phyloP scores from a whole-genome alignment of 768 basidiomycete species.

The Russula sp. region DNA sequence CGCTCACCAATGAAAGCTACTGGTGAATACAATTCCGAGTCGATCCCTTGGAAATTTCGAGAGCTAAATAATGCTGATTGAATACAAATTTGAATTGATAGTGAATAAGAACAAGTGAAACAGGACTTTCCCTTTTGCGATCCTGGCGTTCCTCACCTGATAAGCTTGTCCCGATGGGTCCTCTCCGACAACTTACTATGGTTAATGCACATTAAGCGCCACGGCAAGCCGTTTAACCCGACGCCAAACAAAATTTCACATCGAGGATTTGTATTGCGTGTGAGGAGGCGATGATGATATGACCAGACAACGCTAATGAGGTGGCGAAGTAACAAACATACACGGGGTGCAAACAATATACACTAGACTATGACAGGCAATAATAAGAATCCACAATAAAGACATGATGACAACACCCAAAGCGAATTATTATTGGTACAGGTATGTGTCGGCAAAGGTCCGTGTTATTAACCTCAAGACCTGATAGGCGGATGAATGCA shows the following conservation, averaged over 20 bases:
- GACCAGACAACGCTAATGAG: background rate
- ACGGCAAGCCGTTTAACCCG: background rate
- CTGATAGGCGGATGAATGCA: slow-evolving; percentile 20
- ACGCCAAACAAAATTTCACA: background rate
- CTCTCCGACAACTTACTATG: background rate
- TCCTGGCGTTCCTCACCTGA: background rate
- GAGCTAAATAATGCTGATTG: background rate
- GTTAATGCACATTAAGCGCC: background rate
- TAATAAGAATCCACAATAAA: slow-evolving; percentile 9
- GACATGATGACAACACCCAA: slow-evolving; percentile 13
- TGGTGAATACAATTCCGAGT: too few relatives aligned
- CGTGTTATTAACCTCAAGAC: slow-evolving; percentile 17
- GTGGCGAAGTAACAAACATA: slow-evolving; percentile 8
- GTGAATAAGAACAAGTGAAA: too few relatives aligned
- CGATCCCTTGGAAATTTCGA: too few relatives aligned
- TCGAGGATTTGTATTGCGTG: background rate
- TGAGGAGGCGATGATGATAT: background rate
- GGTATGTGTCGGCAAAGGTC: slow-evolving; percentile 12
- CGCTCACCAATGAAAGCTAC: too few relatives aligned
- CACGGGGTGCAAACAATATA: slow-evolving; percentile 18
- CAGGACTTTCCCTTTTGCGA: background rate
- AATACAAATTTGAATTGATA: background rate
- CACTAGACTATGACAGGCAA: slow-evolving; percentile 20
- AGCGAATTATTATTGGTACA: slow-evolving; percentile 24
- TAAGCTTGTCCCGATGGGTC: background rate